Conservation (phyloP, 2,329 filamentous ascomycete genomes). For the Herpotrichia juniperi region DNA sequence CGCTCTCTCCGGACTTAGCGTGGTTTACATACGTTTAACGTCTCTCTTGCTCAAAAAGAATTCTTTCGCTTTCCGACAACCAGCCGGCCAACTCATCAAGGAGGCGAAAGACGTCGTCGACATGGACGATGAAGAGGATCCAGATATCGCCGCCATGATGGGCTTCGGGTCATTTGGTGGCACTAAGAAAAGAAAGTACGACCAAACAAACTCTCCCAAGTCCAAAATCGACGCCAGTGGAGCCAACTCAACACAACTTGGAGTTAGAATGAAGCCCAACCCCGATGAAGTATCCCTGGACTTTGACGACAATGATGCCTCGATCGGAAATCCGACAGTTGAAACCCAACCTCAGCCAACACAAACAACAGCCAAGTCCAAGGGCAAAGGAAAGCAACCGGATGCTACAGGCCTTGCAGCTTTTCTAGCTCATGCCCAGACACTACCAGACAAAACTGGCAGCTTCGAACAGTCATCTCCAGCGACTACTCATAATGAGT, state of each 20-base stretch:
- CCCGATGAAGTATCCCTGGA: conserved; percentile 1
- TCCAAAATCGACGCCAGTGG: conserved; percentile 33
- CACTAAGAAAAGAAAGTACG: conserved; percentile 72
- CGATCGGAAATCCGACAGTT: not conserved
- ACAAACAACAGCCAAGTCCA: conserved; percentile 9
- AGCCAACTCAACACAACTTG: conserved; percentile 43
- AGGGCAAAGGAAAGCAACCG: conserved; percentile 18
- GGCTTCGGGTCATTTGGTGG: conserved; percentile 76
- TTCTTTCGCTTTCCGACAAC: not conserved
- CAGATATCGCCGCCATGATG: conserved; percentile 70
- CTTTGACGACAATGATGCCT: not conserved
- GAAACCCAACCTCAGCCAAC: conserved; percentile 4
- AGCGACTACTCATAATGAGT: not conserved
- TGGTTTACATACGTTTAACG: not conserved
- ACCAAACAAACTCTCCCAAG: conserved; percentile 61
- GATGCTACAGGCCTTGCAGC: conserved; percentile 33
- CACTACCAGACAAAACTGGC: conserved; percentile 26
- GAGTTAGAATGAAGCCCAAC: conserved; percentile 40
- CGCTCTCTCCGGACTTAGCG: not conserved
- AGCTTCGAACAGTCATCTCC: not conserved
- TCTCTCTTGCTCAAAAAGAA: not conserved
- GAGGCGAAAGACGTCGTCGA: conserved; percentile 3
- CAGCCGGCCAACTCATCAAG: not conserved
- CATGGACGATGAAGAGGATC: conserved; percentile 50
- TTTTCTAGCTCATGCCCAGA: conserved; percentile 38